Percentiles rank a stretch among this genome's conserved stretches.
phyloP scores from a whole-genome alignment of 768 basidiomycete species.

The Rubroboletus pulcherrimus region DNA sequence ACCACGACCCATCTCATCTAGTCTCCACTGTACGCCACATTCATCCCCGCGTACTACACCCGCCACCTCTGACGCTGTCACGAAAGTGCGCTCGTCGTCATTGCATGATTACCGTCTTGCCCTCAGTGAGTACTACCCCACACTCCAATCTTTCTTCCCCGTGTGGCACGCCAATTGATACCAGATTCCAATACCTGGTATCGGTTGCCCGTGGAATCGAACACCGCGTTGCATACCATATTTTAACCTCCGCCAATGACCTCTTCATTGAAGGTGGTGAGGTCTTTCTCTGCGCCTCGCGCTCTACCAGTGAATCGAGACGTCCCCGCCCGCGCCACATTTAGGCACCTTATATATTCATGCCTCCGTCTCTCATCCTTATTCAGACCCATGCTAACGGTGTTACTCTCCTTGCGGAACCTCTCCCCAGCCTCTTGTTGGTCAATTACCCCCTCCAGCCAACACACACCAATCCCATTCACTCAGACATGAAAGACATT shows the following conservation, averaged over 20 bases:
- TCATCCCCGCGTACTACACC: slow-evolving; percentile 32
- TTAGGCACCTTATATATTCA: slow-evolving; percentile 2
- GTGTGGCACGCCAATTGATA: slow-evolving; percentile 4
- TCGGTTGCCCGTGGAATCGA: background rate
- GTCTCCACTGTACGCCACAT: slow-evolving; percentile 28
- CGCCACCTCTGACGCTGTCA: slow-evolving; percentile 30
- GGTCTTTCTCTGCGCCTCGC: background rate
- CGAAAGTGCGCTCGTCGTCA: slow-evolving; percentile 37
- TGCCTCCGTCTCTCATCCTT: slow-evolving; percentile 3
- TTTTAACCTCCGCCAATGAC: slow-evolving; percentile 10
- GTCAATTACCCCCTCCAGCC: slow-evolving; percentile 42
- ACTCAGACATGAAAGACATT: slow-evolving; percentile 73
- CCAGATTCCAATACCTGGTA: background rate
- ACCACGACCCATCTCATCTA: slow-evolving; percentile 36
- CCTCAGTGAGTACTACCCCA: slow-evolving; percentile 33
- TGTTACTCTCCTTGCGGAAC: slow-evolving; percentile 20
- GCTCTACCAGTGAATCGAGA: background rate
- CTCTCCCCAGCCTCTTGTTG: slow-evolving; percentile 39
- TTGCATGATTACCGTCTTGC: slow-evolving; percentile 41
- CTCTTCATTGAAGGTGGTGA: slow-evolving; percentile 3
- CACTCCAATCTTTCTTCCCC: slow-evolving; percentile 5
- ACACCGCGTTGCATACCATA: slow-evolving; percentile 9
- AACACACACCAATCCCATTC: slow-evolving; percentile 27
- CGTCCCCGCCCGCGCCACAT: background rate
- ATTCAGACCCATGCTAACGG: slow-evolving; percentile 15